phyloP scores from a whole-genome alignment of 2,329 filamentous ascomycete species.

The Penicillium sp. region DNA sequence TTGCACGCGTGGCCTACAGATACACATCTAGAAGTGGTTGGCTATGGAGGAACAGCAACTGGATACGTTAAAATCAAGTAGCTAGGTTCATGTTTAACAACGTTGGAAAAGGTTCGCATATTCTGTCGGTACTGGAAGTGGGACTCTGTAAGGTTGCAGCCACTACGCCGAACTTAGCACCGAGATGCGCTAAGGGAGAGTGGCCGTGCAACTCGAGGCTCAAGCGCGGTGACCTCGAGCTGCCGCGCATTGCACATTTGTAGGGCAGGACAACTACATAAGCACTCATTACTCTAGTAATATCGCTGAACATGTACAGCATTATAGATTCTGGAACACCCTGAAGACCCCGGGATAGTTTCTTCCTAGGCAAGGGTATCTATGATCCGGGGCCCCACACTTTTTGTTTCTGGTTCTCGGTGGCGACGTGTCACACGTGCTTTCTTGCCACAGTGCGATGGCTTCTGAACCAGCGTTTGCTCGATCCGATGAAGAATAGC shows the following conservation, averaged over 20 bases:
- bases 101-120: background rate
- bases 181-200: background rate
- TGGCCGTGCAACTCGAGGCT: constrained; percentile 2
- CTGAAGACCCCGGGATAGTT: background rate
- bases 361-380: background rate
- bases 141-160: constrained; percentile 4
- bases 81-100: background rate
- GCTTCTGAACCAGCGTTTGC: background rate
- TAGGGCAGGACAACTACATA: background rate
- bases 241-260: background rate
- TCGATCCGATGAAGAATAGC: background rate
- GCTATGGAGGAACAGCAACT: background rate
- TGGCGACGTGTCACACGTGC: background rate
- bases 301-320: background rate
- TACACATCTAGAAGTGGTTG: background rate
- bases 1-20: background rate
- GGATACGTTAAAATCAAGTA: background rate
- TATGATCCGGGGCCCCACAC: background rate
- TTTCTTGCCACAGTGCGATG: background rate
- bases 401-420: background rate
- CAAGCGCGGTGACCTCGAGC: background rate
- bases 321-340: background rate
- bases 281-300: background rate
- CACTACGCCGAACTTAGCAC: background rate
- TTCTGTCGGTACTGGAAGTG: background rate